A percentile compares a stretch with the other conserved stretches of the same genome.
Evolutionary conservation across 495 filamentous ascomycete genomes (phyloP).

Genomic region (Xylaria acuta): DNA sequence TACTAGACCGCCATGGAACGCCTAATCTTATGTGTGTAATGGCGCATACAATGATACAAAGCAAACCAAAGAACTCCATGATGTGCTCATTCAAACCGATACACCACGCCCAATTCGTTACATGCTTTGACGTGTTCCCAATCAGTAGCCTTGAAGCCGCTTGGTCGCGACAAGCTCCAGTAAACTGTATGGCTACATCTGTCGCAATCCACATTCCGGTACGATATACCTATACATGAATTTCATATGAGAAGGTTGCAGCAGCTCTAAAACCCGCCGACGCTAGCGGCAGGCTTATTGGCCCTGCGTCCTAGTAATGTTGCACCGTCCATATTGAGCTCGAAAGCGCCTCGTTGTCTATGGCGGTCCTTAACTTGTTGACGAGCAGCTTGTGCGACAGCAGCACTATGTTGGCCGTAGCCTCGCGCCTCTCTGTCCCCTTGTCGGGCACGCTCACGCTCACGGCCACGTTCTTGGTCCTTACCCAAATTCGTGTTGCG

Average conservation of each 20-base stretch:
- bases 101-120: constrained; percentile 31
- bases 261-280: constrained; percentile 41
- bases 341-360: constrained; percentile 75
- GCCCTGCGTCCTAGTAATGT: constrained; percentile 83
- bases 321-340: constrained; percentile 87
- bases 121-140: constrained; percentile 26
- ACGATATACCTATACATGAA: constrained; percentile 1
- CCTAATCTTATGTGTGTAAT: constrained; percentile 38
- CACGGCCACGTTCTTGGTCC: constrained; percentile 54
- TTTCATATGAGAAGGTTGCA: neutral
- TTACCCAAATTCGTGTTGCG: constrained; percentile 75
- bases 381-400: constrained; percentile 79
- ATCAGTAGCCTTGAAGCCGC: constrained; percentile 5
- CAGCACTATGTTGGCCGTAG: constrained; percentile 81
- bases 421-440: constrained; percentile 62
- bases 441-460: constrained; percentile 53
- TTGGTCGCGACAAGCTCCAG: constrained; percentile 2
- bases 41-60: constrained; percentile 31
- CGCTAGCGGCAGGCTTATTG: constrained; percentile 55
- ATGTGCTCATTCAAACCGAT: constrained; percentile 40
- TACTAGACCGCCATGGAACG: constrained; percentile 35
- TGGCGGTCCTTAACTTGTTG: constrained; percentile 68
- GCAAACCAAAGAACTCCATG: constrained; percentile 33
- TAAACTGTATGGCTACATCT: neutral
- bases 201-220: neutral